Base-by-base conservation (phyloP, 2,329 filamentous ascomycete genomes). In the Arthrobotrys megalospora region DNA sequence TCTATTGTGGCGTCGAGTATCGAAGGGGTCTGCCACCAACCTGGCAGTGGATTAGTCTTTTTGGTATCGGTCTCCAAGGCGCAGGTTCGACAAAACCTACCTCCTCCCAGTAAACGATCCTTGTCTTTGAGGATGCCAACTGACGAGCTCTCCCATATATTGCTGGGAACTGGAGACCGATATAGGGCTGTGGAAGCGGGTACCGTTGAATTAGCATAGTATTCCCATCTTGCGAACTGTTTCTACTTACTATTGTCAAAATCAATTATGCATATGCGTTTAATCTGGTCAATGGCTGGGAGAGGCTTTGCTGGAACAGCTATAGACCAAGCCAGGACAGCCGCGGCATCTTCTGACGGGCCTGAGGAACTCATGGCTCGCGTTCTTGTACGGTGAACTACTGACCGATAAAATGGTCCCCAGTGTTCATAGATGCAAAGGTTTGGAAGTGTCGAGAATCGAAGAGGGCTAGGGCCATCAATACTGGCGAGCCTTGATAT, bases 21-120 rank as follows among this genome's bases (percentile, higher is more conserved):
- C 12, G 75, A 78, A 21, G 75, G 67, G 10, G 75, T 78, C 63
- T 78, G 75, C 75, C 75, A 78, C 75, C 75, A 78, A 14, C 75
- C 72, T 77, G 32, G 14, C 5, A 36, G 24, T 28, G 24, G 24
- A 28, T 28, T 28, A 28, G 24, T 50, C 10, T 6, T 4, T 24
- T 62, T 52, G n/a, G 36, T 5, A 10, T 43, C 12, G 3, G 43
- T 47, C 16, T 45, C 7, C 10, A 28, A 7, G 4, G 14, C 11
- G 19, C 7, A 34, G 5, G 12, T 32, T 24, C 16, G 21, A 6
- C 19, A 28, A 36, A 48, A 50, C 62, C 66, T 19, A 77, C 72
- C 75, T 28, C 75, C 75, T 55, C 75, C 75, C 1, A 78, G 45
- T 11, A 78, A 50, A 53, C 70, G 75, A 50, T 67, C 62, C 38